phyloP scores from a whole-genome alignment of 805 yeast genomes.

The Cyberlindnera subsufficiens region DNA sequence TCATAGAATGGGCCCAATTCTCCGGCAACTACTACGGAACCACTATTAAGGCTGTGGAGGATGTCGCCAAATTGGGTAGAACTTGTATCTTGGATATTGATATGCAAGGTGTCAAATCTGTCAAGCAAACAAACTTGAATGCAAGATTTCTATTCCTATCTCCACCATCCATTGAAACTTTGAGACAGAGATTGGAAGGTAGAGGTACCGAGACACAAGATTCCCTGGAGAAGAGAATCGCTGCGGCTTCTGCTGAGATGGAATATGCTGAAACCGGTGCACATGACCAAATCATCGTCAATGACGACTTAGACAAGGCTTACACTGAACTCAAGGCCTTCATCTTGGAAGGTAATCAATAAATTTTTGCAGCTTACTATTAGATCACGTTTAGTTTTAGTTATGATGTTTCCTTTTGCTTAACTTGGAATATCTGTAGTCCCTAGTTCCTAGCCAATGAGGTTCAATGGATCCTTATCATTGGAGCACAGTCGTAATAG shows the following conservation, averaged over 20 bases:
- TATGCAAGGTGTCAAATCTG: constrained; percentile 97
- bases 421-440: not conserved
- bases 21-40: constrained; percentile 98
- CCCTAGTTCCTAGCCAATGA: not conserved
- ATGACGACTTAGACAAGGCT: constrained; percentile 88
- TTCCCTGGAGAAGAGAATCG: constrained; percentile 73
- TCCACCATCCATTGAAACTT: constrained; percentile 85
- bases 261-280: constrained; percentile 89
- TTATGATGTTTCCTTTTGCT: not conserved
- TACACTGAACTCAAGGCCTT: constrained; percentile 76
- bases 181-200: constrained; percentile 67
- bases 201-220: constrained; percentile 96
- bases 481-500: constrained; percentile 1
- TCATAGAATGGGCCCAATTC: constrained; percentile 97
- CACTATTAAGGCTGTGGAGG: constrained; percentile 74
- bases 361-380: too few species aligned
- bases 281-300: constrained; percentile 83
- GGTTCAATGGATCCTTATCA: constrained; percentile 17
- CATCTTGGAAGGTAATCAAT: constrained; percentile 40
- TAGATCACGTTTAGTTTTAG: not conserved
- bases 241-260: constrained; percentile 83
- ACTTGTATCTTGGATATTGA: constrained; percentile 94
- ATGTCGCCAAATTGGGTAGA: constrained; percentile 48
- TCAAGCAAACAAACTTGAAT: constrained; percentile 73
- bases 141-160: constrained; percentile 85